These are phyloP conservation scores for Ustilago cynodontis DNA, from an alignment of 1,284 basidiomycete species.

Conservation along the genomic window DNA sequence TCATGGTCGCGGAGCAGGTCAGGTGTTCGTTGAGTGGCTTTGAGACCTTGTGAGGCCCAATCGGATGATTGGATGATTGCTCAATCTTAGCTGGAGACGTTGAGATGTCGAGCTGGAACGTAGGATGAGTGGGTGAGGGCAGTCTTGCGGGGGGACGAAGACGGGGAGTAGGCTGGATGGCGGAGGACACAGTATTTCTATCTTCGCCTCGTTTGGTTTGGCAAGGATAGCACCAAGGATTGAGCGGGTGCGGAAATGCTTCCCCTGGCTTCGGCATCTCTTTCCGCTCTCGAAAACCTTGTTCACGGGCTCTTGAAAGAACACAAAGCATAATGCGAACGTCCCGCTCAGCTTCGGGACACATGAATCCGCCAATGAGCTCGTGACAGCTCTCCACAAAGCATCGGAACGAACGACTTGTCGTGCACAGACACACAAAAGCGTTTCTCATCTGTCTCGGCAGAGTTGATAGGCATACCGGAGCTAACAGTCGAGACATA, in stretches of 20 bases:
- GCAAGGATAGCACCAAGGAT: background rate
- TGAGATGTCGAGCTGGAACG: background rate
- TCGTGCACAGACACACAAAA: background rate
- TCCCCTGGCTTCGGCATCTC: background rate
- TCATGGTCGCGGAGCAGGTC: background rate
- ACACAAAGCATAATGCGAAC: background rate
- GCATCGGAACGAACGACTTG: background rate
- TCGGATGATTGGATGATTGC: background rate
- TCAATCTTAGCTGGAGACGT: too few species aligned
- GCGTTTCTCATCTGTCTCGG: background rate
- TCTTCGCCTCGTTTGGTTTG: background rate
- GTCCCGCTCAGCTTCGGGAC: background rate
- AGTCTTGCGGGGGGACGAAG: background rate
- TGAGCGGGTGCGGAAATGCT: background rate
- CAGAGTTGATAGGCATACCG: background rate
- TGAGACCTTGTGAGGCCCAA: background rate
- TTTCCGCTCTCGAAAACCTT: background rate
- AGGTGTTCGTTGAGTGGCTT: background rate
- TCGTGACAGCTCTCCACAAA: constrained; percentile 1
- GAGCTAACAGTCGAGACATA: background rate
- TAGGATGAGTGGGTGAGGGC: background rate
- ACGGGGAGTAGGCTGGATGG: background rate
- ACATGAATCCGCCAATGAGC: background rate
- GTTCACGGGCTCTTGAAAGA: background rate
- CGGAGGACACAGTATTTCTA: constrained; percentile 1